Evolutionary conservation across 2,329 filamentous ascomycete species (phyloP).

Genomic region (Colletotrichum sp.): DNA sequence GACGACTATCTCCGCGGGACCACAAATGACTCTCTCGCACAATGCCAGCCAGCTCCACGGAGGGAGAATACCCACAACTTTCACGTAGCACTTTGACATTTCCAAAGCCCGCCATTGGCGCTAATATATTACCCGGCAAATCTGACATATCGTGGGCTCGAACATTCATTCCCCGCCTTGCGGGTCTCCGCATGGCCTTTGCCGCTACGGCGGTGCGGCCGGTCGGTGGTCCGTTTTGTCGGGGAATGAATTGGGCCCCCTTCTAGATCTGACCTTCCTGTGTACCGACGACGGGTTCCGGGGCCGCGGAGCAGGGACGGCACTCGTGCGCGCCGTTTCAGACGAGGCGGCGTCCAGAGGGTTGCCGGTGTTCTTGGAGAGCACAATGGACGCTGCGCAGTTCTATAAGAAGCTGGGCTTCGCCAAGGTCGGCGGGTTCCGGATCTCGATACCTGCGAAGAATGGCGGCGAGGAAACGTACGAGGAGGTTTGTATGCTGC

Average conservation of each 20-base stretch:
- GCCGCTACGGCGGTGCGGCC: neutral
- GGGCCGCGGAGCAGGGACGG: slow-evolving; percentile 38
- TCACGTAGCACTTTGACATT: neutral
- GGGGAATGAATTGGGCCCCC: neutral
- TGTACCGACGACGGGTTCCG: slow-evolving; percentile 40
- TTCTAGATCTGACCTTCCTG: slow-evolving; percentile 41
- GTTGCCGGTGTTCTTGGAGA: slow-evolving; percentile 41
- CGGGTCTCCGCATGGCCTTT: neutral
- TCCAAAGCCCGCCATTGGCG: neutral
- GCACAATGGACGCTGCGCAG: slow-evolving; percentile 39
- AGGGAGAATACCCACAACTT: neutral
- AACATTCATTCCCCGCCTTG: neutral
- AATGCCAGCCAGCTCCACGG: neutral
- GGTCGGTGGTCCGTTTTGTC: neutral
- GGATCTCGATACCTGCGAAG: slow-evolving; percentile 37
- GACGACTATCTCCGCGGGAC: neutral
- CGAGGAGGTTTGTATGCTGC: neutral
- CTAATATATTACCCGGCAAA: neutral
- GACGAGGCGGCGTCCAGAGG: slow-evolving; percentile 33
- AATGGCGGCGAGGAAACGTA: slow-evolving; percentile 17
- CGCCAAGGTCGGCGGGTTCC: slow-evolving; percentile 30
- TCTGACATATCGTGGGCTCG: neutral
- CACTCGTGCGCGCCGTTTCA: slow-evolving; percentile 36
- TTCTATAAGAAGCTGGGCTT: slow-evolving; percentile 45
- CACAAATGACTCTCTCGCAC: neutral